Conservation (phyloP, 306 rosid genomes). For the Sindora glabra region DNA sequence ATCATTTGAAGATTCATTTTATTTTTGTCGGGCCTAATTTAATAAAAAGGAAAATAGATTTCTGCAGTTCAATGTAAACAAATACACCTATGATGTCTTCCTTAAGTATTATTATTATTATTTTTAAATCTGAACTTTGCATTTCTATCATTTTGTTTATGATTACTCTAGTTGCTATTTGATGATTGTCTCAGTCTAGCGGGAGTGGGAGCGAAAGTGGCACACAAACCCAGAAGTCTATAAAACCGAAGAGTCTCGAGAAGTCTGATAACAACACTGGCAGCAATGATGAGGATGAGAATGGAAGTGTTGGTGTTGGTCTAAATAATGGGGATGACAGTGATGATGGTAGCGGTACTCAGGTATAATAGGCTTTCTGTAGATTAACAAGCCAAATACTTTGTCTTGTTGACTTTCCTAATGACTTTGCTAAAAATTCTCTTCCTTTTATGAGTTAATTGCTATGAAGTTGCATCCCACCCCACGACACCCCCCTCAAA, state of each 20-base stretch:
- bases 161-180: neutral
- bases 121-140: neutral
- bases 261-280: conserved; percentile 52
- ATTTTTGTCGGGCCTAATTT: neutral
- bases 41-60: neutral
- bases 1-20: conserved; percentile 3
- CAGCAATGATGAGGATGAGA: conserved; percentile 65
- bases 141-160: neutral
- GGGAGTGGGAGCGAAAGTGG: conserved; percentile 95
- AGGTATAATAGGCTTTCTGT: conserved; percentile 41
- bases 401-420: neutral
- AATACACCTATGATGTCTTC: neutral
- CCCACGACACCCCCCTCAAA: too few species aligned
- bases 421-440: neutral
- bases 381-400: neutral
- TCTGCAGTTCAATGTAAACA: conserved; percentile 1
- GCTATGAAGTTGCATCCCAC: too few species aligned
- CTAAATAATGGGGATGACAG: conserved; percentile 59
- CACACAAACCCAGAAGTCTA: conserved; percentile 64
- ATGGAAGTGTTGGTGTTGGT: conserved; percentile 54
- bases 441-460: too few species aligned
- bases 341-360: conserved; percentile 85
- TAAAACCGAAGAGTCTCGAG: conserved; percentile 56
- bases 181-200: conserved; percentile 56
- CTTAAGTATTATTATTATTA: neutral